A percentile compares a stretch with the other conserved stretches of the same genome.
phyloP scores from a whole-genome alignment of 805 yeast genomes.

The Lipomyces kockii region DNA sequence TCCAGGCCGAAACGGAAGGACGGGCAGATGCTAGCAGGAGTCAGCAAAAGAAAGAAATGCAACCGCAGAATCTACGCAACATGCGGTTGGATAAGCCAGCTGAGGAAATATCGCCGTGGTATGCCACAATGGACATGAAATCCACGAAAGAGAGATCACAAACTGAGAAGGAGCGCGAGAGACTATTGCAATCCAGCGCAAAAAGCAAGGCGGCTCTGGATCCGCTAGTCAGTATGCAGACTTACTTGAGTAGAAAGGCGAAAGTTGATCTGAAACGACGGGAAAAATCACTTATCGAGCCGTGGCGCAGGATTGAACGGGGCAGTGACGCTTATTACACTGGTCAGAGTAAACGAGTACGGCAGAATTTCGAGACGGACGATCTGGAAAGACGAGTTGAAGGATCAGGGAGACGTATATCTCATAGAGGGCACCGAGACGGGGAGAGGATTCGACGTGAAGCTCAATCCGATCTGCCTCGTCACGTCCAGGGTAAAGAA shows the following conservation, averaged over 20 bases:
- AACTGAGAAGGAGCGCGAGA: constrained; percentile 10
- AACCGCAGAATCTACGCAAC: constrained; percentile 15
- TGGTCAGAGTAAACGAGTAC: neutral
- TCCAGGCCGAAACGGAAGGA: neutral
- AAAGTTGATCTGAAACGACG: constrained; percentile 3
- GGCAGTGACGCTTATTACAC: constrained; percentile 14
- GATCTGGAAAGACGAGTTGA: neutral
- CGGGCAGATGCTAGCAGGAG: neutral
- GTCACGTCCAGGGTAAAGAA: neutral
- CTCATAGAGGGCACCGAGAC: neutral
- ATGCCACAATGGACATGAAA: constrained; percentile 14
- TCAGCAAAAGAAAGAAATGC: neutral
- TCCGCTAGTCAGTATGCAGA: constrained; percentile 23
- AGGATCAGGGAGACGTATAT: neutral
- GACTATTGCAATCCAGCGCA: constrained; percentile 4
- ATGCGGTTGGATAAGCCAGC: constrained; percentile 24
- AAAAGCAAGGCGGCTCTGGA: constrained; percentile 18
- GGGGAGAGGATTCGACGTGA: neutral
- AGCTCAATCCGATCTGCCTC: neutral
- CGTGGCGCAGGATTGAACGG: constrained; percentile 12
- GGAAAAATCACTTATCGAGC: constrained; percentile 7
- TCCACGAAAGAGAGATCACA: neutral
- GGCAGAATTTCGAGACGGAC: neutral
- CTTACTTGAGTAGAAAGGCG: constrained; percentile 15
- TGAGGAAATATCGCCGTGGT: constrained; percentile 29